These are phyloP conservation scores for Cyclotella atomus DNA, from an alignment of 108 stramenopile species.

Conservation along the genomic window DNA sequence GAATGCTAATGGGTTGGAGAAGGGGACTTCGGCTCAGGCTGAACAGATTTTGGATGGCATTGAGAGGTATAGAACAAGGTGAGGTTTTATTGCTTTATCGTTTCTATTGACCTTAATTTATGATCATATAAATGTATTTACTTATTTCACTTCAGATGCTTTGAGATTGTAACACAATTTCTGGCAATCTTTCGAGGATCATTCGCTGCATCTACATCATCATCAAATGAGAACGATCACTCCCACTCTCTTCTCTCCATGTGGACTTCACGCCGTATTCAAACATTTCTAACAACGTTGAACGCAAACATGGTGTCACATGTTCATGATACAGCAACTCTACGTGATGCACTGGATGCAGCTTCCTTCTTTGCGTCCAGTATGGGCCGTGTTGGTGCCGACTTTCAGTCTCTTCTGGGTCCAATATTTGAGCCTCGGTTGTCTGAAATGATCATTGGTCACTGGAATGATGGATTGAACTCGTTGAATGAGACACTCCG, in stretches of 20 bases:
- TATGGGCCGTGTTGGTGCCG: constrained; percentile 87
- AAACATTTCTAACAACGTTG: constrained; percentile 69
- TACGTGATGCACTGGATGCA: constrained; percentile 86
- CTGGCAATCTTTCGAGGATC: constrained; percentile 83
- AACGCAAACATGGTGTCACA: constrained; percentile 49
- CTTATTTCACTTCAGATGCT: constrained; percentile 55
- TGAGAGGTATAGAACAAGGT: constrained; percentile 86
- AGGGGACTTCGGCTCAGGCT: constrained; percentile 42
- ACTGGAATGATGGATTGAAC: constrained; percentile 74
- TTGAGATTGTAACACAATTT: constrained; percentile 89
- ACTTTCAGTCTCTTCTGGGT: constrained; percentile 77
- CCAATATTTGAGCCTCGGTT: constrained; percentile 74
- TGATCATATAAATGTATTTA: neutral
- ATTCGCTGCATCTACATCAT: constrained; percentile 41
- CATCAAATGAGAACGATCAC: constrained; percentile 41
- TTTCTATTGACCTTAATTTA: neutral
- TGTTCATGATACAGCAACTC: constrained; percentile 65
- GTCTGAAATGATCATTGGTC: constrained; percentile 50
- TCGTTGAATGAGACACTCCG: constrained; percentile 72
- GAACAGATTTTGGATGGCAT: constrained; percentile 87
- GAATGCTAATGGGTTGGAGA: constrained; percentile 8
- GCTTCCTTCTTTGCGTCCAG: constrained; percentile 79
- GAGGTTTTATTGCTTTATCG: constrained; percentile 9
- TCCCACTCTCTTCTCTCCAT: constrained; percentile 72
- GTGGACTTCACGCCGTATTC: constrained; percentile 80